These are phyloP conservation scores for Diaporthe batatas DNA, from an alignment of 2,329 filamentous ascomycete species.

Conservation along the genomic window DNA sequence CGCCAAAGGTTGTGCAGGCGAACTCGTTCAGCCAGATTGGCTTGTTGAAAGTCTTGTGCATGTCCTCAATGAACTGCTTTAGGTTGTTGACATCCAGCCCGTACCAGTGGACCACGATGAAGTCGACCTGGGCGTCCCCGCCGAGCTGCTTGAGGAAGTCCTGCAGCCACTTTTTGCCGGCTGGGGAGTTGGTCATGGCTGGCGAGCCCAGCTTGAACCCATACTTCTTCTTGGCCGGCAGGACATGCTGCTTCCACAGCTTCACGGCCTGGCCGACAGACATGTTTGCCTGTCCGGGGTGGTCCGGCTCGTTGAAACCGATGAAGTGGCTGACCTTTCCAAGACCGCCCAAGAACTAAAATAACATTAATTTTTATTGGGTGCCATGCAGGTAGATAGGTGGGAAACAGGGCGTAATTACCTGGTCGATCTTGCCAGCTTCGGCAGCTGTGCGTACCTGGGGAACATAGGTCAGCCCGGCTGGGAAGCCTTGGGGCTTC, in stretches of 20 bases:
- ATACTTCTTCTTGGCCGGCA: slow-evolving; percentile 37
- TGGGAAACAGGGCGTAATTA: not conserved
- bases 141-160: slow-evolving; percentile 27
- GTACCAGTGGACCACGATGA: slow-evolving; percentile 37
- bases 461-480: slow-evolving; percentile 32
- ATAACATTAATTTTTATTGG: not conserved
- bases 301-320: slow-evolving; percentile 37
- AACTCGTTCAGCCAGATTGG: slow-evolving; percentile 38
- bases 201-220: slow-evolving; percentile 37
- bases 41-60: slow-evolving; percentile 36
- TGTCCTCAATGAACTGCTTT: slow-evolving; percentile 28
- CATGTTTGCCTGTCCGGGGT: slow-evolving; percentile 33
- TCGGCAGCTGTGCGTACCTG: slow-evolving; percentile 35
- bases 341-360: slow-evolving; percentile 28
- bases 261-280: slow-evolving; percentile 23
- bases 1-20: slow-evolving; percentile 37
- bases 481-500: slow-evolving; percentile 33
- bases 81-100: slow-evolving; percentile 33
- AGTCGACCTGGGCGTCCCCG: slow-evolving; percentile 31
- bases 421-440: slow-evolving; percentile 35
- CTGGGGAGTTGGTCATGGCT: slow-evolving; percentile 31
- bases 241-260: slow-evolving; percentile 37
- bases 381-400: not conserved
- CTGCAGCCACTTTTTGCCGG: slow-evolving; percentile 35
- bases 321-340: slow-evolving; percentile 37